These are phyloP conservation scores for Glycine tomentella DNA, from an alignment of 306 rosid species.

Conservation along the genomic window DNA sequence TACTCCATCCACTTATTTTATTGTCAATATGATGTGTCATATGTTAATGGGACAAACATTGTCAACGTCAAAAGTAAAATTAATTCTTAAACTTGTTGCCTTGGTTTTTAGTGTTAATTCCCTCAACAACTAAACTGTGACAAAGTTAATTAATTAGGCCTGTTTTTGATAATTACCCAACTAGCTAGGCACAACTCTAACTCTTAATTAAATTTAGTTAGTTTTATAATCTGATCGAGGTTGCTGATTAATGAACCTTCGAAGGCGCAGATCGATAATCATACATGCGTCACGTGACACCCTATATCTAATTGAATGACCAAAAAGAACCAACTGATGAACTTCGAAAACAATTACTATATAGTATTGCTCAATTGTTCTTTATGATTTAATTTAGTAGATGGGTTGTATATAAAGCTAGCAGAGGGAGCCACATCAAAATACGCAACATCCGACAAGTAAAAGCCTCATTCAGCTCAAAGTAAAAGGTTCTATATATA, in stretches of 20 bases:
- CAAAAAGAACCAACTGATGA: background rate
- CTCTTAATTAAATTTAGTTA: slow-evolving; percentile 3
- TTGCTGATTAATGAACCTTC: background rate
- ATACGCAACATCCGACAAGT: background rate
- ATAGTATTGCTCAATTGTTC: too few species aligned
- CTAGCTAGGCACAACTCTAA: background rate
- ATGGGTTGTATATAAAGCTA: background rate
- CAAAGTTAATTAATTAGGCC: too few species aligned
- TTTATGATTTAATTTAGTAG: background rate
- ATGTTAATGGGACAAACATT: slow-evolving; percentile 8
- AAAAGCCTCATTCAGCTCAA: background rate
- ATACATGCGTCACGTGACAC: slow-evolving; percentile 27
- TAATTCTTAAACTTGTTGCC: background rate
- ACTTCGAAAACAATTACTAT: background rate
- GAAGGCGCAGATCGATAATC: background rate
- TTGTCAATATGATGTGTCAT: background rate
- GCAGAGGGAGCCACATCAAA: slow-evolving; percentile 25
- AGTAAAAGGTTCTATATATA: background rate
- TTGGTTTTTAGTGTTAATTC: background rate
- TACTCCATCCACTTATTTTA: slow-evolving; percentile 31
- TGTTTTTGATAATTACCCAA: background rate
- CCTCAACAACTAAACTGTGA: background rate
- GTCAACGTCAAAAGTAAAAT: slow-evolving; percentile 19
- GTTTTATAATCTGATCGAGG: background rate
- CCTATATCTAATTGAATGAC: slow-evolving; percentile 1